Evolutionary conservation across 2,329 filamentous ascomycete genomes (phyloP).

Genomic region (Monosporascus sp.): DNA sequence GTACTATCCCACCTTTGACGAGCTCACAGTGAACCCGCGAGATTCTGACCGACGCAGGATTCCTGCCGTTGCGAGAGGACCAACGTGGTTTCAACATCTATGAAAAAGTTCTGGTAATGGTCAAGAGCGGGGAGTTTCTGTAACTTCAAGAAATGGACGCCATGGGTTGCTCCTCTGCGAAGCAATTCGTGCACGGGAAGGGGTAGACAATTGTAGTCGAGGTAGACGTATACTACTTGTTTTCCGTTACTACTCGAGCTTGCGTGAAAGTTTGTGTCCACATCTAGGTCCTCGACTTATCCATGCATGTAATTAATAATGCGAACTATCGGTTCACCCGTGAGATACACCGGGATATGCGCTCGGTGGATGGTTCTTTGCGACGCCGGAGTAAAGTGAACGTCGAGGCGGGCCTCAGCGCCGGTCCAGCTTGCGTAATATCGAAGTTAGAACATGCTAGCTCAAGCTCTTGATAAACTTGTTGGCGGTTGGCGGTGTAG

Average conservation of each 20-base stretch:
- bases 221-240: slow-evolving; percentile 55
- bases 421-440: too few species aligned
- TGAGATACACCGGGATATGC: too few species aligned
- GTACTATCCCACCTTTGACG: slow-evolving; percentile 24
- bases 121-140: slow-evolving; percentile 43
- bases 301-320: too few species aligned
- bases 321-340: too few species aligned
- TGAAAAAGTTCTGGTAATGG: slow-evolving; percentile 52
- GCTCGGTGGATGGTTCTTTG: too few species aligned
- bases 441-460: too few species aligned
- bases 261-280: too few species aligned
- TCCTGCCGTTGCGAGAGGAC: slow-evolving; percentile 42
- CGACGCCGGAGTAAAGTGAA: too few species aligned
- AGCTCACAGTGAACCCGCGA: slow-evolving; percentile 38
- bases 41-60: slow-evolving; percentile 39
- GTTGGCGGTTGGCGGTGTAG: too few species aligned
- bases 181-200: slow-evolving; percentile 44
- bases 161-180: slow-evolving; percentile 45
- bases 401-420: too few species aligned
- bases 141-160: slow-evolving; percentile 41
- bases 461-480: too few species aligned
- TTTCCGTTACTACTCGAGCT: slow-evolving; percentile 28
- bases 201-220: slow-evolving; percentile 45
- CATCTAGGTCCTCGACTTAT: too few species aligned
- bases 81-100: slow-evolving; percentile 50